Base-by-base conservation (phyloP, 768 basidiomycete species). In the Holtermanniella nyarrowii region DNA sequence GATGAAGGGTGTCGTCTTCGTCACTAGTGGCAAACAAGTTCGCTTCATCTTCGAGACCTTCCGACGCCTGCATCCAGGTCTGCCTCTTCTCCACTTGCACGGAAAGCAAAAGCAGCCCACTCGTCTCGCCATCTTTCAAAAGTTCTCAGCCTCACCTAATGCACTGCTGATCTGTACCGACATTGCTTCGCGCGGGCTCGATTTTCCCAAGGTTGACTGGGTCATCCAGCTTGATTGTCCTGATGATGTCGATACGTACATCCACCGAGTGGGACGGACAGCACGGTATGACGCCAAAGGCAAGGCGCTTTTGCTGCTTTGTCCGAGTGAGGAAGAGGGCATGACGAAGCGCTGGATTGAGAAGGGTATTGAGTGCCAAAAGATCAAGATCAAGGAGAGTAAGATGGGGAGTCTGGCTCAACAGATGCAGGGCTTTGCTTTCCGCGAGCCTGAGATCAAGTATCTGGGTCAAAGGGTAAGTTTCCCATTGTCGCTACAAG, bases 171-270 rank as follows among this genome's bases (percentile, higher is more conserved):
- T 99, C 61, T 90, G 91, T 16, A 99, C 93, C 11, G 93, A 99
- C 66, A 84, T 99, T 54, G 93, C 93, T 27, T 88, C 93, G 3
- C 82, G 93, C 52, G 93, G 93, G 1, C 76, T 97, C 51, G 93
- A 99, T 73, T 99, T 99, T 73, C 93, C 95, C 3, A 79, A 86
- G 0, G 83, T 99, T 20, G 88, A 95, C 70, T 97, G 93, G 93
- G 93, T 99, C 1, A 67, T 99, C 24, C 93, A 99, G 68, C 74
- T 90, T 12, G 93, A 99, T 70, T 88, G 87, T 2, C 93, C 93
- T 0, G 93, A 99, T 73, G 93, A 99, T 63, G 88, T 85, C 4
- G 90, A 95, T 44, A 99, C 90, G 11, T 96, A 99, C 69, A 88
- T 99, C 39, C 93, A 99, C 69, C 82, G 93, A 25, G 91, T 99